Base-by-base conservation (phyloP, 2,329 filamentous ascomycete species). In the Nothopassalora personata region DNA sequence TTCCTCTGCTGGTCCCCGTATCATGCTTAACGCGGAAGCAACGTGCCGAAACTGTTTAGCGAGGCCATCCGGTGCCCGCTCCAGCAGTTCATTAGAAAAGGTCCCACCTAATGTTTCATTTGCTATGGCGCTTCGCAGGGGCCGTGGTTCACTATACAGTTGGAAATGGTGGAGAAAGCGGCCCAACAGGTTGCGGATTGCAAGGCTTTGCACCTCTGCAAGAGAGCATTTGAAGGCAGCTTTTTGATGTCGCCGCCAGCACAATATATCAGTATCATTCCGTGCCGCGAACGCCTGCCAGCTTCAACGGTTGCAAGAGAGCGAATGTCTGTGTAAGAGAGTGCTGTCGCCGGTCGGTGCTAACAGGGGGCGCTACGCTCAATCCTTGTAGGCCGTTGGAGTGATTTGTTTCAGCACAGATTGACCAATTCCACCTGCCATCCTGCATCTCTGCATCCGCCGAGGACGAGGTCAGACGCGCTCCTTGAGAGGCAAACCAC, bases 11-110 rank as follows among this genome's bases (percentile, higher is more conserved):
- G 5, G 8, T 11, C 5, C 39, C 39, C 18, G 39, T 43, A 18
- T 43, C 39, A 43, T 43, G 49, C n/a, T 51, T 30, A 10, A 34
- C 31, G 49, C 49, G 49, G 49, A 51, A 51, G 49, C 49, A 51
- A 19, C 30, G 49, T 51, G 49, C 49, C 49, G 49, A 51, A 49
- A 49, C 19, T 28, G 46, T 31, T 49, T 49, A 49, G 46, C 46
- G 46, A 49, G 19, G 46, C 46, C 46, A 49, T 11, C 49, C 19
- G 46, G 28, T 31, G 46, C 46, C 46, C 19, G 46, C 49, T 33
- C 30, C 49, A 33, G 33, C 49, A 34, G 9, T 34, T 51, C 49
- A 51, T 31, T 34, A 51, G n/a, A 34, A n/a, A 18, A n/a, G 49
- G 49, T 51, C 49, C 49, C 49, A 51, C 49, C 34, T 34, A 18